These are phyloP conservation scores for Apiospora hydei DNA, from an alignment of 2,329 filamentous ascomycete species.

Conservation along the genomic window DNA sequence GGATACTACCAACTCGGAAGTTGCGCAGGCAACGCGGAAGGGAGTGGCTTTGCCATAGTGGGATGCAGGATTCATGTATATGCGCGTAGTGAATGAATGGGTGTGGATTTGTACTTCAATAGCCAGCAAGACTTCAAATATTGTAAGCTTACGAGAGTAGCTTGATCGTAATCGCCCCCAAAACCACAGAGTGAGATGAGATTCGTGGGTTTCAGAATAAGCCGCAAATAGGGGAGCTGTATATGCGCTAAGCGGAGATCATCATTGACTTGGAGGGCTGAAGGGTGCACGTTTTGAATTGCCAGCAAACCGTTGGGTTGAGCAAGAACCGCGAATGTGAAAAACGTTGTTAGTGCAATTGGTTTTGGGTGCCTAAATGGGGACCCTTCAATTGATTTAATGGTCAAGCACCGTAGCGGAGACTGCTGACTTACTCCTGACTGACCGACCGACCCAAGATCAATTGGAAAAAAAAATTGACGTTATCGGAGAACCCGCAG, in stretches of 20 bases:
- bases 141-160: background rate
- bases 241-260: background rate
- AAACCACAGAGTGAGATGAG: background rate
- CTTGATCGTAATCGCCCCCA: background rate
- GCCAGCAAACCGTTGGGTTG: background rate
- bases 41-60: slow-evolving; percentile 67
- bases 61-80: background rate
- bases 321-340: background rate
- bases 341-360: slow-evolving; percentile 9
- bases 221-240: background rate
- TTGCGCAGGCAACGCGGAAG: slow-evolving; percentile 68
- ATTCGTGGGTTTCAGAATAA: background rate
- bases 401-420: background rate
- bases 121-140: background rate
- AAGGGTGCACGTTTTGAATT: background rate
- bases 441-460: background rate
- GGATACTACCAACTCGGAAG: slow-evolving; percentile 67
- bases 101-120: background rate
- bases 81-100: too few species aligned
- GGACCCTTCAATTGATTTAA: background rate
- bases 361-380: background rate
- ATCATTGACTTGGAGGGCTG: background rate
- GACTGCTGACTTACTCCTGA: background rate
- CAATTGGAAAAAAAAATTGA: background rate
- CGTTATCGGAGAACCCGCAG: slow-evolving; percentile 5